phyloP scores from a whole-genome alignment of 257 asterid species.

The Knoxia roxburghii region DNA sequence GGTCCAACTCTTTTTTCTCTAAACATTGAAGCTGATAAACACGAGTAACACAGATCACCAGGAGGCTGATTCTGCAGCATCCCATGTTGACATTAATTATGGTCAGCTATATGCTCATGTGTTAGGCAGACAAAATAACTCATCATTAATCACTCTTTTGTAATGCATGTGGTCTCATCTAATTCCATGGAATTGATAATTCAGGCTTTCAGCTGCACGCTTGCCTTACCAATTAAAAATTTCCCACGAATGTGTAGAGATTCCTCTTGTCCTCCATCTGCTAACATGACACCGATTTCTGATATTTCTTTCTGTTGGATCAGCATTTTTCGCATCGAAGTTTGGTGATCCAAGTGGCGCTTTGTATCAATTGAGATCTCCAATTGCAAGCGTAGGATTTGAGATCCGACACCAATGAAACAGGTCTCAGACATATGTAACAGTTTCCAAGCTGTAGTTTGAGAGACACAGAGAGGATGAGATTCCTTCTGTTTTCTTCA shows the following conservation, averaged over 20 bases:
- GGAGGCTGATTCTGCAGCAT: too few relatives aligned
- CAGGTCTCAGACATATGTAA: not conserved
- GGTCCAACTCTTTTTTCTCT: too few relatives aligned
- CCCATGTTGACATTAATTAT: too few relatives aligned
- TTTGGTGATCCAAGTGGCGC: not conserved
- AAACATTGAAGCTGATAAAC: too few relatives aligned
- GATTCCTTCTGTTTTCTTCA: constrained; percentile 5
- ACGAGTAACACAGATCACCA: too few relatives aligned
- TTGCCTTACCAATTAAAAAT: not conserved
- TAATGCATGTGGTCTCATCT: too few relatives aligned
- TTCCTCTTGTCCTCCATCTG: constrained; percentile 8
- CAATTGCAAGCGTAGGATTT: not conserved
- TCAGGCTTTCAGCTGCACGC: not conserved
- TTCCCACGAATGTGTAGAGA: constrained; percentile 3
- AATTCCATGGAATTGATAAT: not conserved
- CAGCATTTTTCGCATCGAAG: not conserved
- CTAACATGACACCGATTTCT: not conserved
- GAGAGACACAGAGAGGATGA: not conserved
- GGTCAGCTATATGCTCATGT: too few relatives aligned
- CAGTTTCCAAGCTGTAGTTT: not conserved
- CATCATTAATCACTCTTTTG: too few relatives aligned
- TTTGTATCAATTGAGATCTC: not conserved
- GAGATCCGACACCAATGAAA: constrained; percentile 5
- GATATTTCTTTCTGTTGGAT: not conserved
- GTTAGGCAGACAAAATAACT: too few relatives aligned